Evolutionary conservation across 805 yeast species (phyloP).

Genomic region (Middelhovenomyces tepae): DNA sequence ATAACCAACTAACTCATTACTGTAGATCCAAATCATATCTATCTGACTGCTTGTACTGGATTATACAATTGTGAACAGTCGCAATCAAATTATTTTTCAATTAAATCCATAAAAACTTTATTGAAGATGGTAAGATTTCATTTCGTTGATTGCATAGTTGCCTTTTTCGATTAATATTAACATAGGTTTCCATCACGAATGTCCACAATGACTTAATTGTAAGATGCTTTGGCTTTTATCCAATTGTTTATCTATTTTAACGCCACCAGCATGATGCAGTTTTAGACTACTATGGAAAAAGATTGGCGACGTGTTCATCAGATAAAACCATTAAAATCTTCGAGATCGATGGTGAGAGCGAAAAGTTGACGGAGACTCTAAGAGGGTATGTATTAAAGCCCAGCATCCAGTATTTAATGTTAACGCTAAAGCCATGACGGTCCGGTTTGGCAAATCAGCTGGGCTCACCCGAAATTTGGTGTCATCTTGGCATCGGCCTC

Average conservation of each 20-base stretch:
- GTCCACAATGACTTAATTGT: slow-evolving; percentile 81
- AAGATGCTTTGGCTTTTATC: slow-evolving; percentile 9
- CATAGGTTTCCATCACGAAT: slow-evolving; percentile 81
- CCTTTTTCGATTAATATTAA: too few species aligned
- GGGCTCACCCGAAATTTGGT: slow-evolving; percentile 99
- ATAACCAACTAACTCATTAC: too few species aligned
- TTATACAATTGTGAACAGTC: too few species aligned
- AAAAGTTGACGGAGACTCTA: slow-evolving; percentile 74
- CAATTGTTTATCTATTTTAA: neutral
- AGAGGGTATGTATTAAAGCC: slow-evolving; percentile 37
- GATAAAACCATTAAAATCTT: slow-evolving; percentile 93
- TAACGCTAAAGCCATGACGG: slow-evolving; percentile 60
- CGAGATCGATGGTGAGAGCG: slow-evolving; percentile 80
- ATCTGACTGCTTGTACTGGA: too few species aligned
- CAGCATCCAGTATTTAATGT: neutral
- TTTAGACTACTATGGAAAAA: slow-evolving; percentile 90
- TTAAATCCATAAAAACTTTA: too few species aligned
- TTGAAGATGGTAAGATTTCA: too few species aligned
- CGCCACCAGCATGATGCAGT: slow-evolving; percentile 73
- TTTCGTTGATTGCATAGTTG: too few species aligned
- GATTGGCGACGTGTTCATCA: slow-evolving; percentile 92
- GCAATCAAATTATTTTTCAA: too few species aligned
- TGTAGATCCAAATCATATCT: too few species aligned
- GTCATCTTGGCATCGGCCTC: slow-evolving; percentile 90
- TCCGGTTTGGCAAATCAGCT: slow-evolving; percentile 96